These are phyloP conservation scores for Golubevia sp. DNA, from an alignment of 1,284 basidiomycete genomes.

Conservation along the genomic window DNA sequence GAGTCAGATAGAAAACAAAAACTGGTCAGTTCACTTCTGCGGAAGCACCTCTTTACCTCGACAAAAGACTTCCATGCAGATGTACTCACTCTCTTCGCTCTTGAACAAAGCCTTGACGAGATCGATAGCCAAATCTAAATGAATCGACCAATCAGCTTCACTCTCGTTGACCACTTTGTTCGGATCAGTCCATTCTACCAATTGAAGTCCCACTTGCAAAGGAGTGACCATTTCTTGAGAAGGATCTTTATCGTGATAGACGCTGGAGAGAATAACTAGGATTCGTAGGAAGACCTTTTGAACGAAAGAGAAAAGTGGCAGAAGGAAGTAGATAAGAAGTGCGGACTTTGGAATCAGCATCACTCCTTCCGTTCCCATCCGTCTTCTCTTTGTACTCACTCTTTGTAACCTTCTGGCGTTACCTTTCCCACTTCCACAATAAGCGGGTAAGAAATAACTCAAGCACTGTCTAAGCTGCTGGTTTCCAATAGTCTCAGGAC, in stretches of 20 bases:
- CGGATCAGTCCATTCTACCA: conserved; percentile 93
- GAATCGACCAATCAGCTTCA: conserved; percentile 67
- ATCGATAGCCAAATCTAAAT: conserved; percentile 78
- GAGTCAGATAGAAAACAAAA: too few relatives aligned
- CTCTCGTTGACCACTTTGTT: conserved; percentile 67
- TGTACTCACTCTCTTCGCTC: conserved; percentile 64
- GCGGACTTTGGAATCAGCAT: too few relatives aligned
- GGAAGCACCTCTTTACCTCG: too few relatives aligned
- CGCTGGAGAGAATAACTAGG: conserved; percentile 72
- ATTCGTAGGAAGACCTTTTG: conserved; percentile 83
- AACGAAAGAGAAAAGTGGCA: too few relatives aligned
- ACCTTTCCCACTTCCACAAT: conserved; percentile 78
- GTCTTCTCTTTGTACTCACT: conserved; percentile 64
- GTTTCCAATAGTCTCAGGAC: conserved; percentile 82
- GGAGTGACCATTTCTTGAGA: conserved; percentile 80
- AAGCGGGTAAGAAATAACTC: conserved; percentile 93
- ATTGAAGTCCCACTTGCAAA: conserved; percentile 78
- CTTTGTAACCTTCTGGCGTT: conserved; percentile 82
- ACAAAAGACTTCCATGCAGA: too few relatives aligned
- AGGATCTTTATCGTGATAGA: conserved; percentile 75
- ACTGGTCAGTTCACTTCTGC: too few relatives aligned
- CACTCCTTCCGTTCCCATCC: too few relatives aligned
- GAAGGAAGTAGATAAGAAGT: too few relatives aligned
- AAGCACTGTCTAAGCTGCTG: conserved; percentile 88
- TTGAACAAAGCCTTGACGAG: conserved; percentile 69